Conservation (phyloP, 140 eudicot species). For the Anethum foeniculum region DNA sequence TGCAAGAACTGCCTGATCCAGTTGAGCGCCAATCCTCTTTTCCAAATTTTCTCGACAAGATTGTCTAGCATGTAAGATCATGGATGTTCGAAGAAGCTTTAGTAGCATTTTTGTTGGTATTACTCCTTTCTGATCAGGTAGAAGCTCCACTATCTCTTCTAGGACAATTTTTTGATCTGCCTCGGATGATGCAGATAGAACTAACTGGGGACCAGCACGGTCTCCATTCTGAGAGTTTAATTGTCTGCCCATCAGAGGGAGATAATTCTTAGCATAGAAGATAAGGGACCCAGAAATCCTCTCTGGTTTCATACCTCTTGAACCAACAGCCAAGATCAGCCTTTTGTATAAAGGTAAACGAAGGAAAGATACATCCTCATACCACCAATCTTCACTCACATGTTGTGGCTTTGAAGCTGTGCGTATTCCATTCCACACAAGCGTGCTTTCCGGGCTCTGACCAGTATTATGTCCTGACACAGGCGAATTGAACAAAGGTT, state of each 20-base stretch:
- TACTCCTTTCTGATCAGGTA: constrained; percentile 48
- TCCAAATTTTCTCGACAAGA: constrained; percentile 44
- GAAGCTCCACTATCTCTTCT: constrained; percentile 48
- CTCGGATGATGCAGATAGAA: constrained; percentile 23
- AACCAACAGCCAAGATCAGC: constrained; percentile 37
- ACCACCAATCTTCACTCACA: constrained; percentile 62
- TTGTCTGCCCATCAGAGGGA: constrained; percentile 51
- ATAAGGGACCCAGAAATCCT: constrained; percentile 47
- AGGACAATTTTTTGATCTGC: constrained; percentile 51
- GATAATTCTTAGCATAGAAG: constrained; percentile 51
- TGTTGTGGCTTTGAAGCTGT: constrained; percentile 24
- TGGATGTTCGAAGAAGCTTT: constrained; percentile 43
- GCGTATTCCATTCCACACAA: constrained; percentile 54
- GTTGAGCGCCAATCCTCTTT: constrained; percentile 41
- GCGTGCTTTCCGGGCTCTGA: constrained; percentile 27
- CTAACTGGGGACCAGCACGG: constrained; percentile 12
- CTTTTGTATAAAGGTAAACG: constrained; percentile 41
- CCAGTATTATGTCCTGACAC: constrained; percentile 20
- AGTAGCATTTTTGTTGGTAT: constrained; percentile 48
- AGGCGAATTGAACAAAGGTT: constrained; percentile 37
- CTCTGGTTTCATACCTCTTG: constrained; percentile 40
- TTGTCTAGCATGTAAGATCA: constrained; percentile 48
- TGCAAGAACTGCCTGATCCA: constrained; percentile 58
- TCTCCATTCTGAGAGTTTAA: constrained; percentile 29
- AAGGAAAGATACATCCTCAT: constrained; percentile 50